These are phyloP conservation scores for Erythrophleum ivorense DNA, from an alignment of 331 rosid genomes.

Conservation along the genomic window DNA sequence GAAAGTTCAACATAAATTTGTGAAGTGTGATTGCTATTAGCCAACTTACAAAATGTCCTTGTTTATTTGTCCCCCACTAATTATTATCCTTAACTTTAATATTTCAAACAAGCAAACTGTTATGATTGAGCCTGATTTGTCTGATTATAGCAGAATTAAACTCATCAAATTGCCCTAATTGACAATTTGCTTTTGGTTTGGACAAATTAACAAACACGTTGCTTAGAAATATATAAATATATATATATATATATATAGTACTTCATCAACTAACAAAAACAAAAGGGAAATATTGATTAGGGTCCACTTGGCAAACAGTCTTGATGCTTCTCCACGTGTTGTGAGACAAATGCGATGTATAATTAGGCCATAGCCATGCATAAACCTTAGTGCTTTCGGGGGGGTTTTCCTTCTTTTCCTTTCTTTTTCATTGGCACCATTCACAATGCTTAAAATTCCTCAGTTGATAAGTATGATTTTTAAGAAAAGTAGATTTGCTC, in stretches of 20 bases:
- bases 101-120: slow-evolving; percentile 7
- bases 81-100: slow-evolving; percentile 19
- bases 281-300: slow-evolving; percentile 27
- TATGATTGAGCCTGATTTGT: slow-evolving; percentile 19
- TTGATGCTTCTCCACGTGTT: slow-evolving; percentile 41
- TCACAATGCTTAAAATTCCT: background rate
- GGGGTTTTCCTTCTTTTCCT: background rate
- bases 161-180: background rate
- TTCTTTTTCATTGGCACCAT: background rate
- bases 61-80: background rate
- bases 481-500: background rate
- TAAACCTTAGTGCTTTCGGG: slow-evolving; percentile 3
- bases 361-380: slow-evolving; percentile 32
- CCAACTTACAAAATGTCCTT: background rate
- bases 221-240: no score
- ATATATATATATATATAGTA: no score
- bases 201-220: background rate
- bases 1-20: no score
- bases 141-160: background rate
- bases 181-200: no score
- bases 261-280: slow-evolving; percentile 21
- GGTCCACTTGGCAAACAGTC: slow-evolving; percentile 31
- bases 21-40: background rate
- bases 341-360: slow-evolving; percentile 9
- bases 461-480: background rate